Base-by-base conservation (phyloP, 768 basidiomycete genomes). In the Chlorophyllum brunneum region DNA sequence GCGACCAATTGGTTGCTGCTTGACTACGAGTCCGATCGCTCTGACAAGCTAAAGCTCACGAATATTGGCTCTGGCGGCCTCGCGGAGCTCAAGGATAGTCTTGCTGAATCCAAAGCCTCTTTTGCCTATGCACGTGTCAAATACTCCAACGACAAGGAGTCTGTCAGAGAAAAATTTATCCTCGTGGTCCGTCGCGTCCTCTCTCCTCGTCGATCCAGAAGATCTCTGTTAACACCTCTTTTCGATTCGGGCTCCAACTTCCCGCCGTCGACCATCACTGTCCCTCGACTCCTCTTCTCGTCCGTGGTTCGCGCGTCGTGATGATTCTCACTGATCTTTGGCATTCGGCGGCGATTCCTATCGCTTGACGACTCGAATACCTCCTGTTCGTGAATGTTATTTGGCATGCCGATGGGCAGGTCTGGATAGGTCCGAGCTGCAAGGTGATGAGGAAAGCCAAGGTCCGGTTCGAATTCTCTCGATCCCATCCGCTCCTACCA, bases 391-490 rank as follows among this genome's bases (percentile, higher is more conserved):
- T n/a, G 24, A 27, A 43, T 43, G 41, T 15, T 38, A 48, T 33
- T 46, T 48, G 38, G 16, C 34, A 48, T 23, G 23, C 26, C 39
- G 15, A 31, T 13, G 24, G 48, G 51, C 61, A 79, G 75, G 77
- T 82, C 39, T 92, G 89, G 89, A 92, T 92, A 69, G 90, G 91
- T 38, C 72, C 80, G 16, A 68, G 72, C 36, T 89, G 91, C 70
- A 93, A 92, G 72, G 79, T 94, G 57, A 92, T 95, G 93, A 79
- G 94, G 56, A 88, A 85, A 72, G 94, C 86, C 37, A 95, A 92
- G 83, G 89, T 90, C 52, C 58, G 78, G 33, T 48, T 61, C 57
- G 40, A 27, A 37, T 40, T 54, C 37, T 40, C 37, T 20, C 27
- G 30, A 48, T 59, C 58, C 55, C 57, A 18, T 16, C 26, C 34